phyloP scores from a whole-genome alignment of 305 asterid genomes.

The Fraxinus dipetala region DNA sequence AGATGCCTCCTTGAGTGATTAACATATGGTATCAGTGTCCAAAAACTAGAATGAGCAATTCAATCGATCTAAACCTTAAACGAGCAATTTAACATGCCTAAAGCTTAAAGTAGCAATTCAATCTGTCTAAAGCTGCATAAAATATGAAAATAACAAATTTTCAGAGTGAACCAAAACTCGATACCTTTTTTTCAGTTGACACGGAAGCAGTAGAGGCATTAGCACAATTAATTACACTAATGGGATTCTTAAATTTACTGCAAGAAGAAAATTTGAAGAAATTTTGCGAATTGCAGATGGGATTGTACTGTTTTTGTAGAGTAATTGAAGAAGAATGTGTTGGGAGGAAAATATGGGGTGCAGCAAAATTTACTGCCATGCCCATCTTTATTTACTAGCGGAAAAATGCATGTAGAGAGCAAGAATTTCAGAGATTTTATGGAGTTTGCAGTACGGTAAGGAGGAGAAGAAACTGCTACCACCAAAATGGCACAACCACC shows the following conservation, averaged over 20 bases:
- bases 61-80: background rate
- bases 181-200: constrained; percentile 32
- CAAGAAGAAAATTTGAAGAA: constrained; percentile 9
- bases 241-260: constrained; percentile 8
- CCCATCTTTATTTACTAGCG: background rate
- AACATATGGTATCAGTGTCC: background rate
- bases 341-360: constrained; percentile 19
- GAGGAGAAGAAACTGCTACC: constrained; percentile 6
- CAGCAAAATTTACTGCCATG: constrained; percentile 37
- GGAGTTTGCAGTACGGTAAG: constrained; percentile 1
- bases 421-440: constrained; percentile 1
- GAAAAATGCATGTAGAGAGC: background rate
- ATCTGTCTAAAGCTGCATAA: background rate
- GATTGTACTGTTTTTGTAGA: constrained; percentile 22
- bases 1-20: background rate
- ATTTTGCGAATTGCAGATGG: constrained; percentile 18
- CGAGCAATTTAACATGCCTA: background rate
- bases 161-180: background rate
- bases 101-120: background rate
- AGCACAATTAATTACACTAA: constrained; percentile 21
- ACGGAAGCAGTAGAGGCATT: constrained; percentile 28
- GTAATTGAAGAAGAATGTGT: constrained; percentile 27
- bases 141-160: background rate
- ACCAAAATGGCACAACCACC: background rate
- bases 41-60: background rate